A percentile compares a stretch with the other conserved stretches of the same genome.
phyloP scores from a whole-genome alignment of 75 land plant genomes.

The Ceratopteris richardii region DNA sequence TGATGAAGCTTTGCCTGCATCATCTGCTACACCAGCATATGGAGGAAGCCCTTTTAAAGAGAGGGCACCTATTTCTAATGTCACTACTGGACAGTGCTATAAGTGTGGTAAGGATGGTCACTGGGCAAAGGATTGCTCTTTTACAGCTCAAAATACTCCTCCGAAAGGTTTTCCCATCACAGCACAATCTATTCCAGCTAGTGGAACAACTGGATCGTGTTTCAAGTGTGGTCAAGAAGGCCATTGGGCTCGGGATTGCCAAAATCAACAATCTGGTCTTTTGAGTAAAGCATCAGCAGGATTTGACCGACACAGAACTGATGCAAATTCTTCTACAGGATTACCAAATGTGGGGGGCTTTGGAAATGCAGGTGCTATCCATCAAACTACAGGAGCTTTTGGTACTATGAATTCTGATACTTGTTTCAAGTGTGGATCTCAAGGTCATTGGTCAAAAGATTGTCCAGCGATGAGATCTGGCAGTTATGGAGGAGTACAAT shows the following conservation, averaged over 20 bases:
- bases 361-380: not conserved
- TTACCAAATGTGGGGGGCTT: not conserved
- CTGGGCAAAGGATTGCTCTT: conserved; percentile 23
- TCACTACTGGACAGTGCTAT: conserved; percentile 9
- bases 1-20: conserved; percentile 13
- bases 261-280: conserved; percentile 9
- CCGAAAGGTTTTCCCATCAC: not conserved
- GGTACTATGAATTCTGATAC: conserved; percentile 3
- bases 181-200: not conserved
- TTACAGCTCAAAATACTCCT: not conserved
- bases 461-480: conserved; percentile 12
- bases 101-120: conserved; percentile 20
- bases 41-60: not conserved
- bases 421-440: conserved; percentile 36
- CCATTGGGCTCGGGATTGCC: conserved; percentile 48
- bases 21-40: not conserved
- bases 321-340: too few species aligned
- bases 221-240: conserved; percentile 43
- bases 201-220: conserved; percentile 12
- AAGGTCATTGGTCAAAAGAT: conserved; percentile 52
- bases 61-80: conserved; percentile 1
- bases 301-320: not conserved
- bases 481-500: not conserved
- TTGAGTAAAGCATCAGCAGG: not conserved
- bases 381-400: not conserved